Percentiles rank a stretch among this genome's conserved stretches.
These are phyloP conservation scores for Blastobotrys malaysiensis DNA, from an alignment of 1,139 yeast genomes.

Conservation along the genomic window DNA sequence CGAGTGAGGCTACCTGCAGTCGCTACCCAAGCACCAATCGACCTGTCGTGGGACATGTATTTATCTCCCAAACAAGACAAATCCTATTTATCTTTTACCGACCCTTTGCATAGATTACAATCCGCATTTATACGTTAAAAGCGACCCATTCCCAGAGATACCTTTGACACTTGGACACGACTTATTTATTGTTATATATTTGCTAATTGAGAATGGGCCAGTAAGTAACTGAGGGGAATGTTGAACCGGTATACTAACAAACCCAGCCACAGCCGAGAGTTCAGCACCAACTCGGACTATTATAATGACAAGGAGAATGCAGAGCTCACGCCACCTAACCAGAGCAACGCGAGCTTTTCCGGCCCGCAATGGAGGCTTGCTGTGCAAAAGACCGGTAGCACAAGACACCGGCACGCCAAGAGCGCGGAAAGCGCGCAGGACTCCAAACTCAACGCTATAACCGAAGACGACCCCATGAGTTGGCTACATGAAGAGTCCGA, in stretches of 20 bases:
- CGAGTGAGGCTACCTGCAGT: neutral
- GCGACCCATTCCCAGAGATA: no score
- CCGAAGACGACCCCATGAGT: slow-evolving; percentile 11
- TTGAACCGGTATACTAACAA: neutral
- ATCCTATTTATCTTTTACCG: neutral
- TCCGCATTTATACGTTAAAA: no score
- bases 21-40: neutral
- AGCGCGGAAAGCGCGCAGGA: neutral
- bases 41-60: neutral
- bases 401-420: neutral
- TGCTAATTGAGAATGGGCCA: neutral
- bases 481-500: slow-evolving; percentile 12
- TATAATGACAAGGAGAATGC: neutral
- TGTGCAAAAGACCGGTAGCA: neutral
- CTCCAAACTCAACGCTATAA: neutral
- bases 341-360: neutral
- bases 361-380: neutral
- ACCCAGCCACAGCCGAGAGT: neutral
- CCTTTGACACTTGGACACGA: no score
- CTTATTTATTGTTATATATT: neutral
- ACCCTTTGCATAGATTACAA: neutral
- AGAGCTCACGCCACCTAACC: neutral
- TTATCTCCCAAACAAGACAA: neutral
- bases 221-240: neutral
- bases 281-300: slow-evolving; percentile 1